Evolutionary conservation across 73 alveolate genomes (phyloP).

Genomic region (Stentor roeselii): DNA sequence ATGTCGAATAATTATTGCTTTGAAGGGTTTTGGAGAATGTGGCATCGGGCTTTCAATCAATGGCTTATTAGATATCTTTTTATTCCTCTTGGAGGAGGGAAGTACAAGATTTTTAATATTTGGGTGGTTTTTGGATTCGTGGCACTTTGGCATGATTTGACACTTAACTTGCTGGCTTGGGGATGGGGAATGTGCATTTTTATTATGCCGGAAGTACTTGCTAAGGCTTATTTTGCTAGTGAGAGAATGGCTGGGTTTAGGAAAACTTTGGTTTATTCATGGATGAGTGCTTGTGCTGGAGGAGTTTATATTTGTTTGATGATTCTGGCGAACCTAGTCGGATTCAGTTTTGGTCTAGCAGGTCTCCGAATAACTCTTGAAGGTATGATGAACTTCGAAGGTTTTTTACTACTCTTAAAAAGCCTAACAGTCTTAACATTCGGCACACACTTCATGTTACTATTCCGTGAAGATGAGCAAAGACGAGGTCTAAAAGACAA

Average conservation of each 20-base stretch:
- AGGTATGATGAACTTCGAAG: slow-evolving; percentile 27
- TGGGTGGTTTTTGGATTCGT: slow-evolving; percentile 82
- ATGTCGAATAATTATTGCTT: slow-evolving; percentile 72
- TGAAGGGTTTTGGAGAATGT: slow-evolving; percentile 87
- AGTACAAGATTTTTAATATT: slow-evolving; percentile 58
- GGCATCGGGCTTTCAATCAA: slow-evolving; percentile 91
- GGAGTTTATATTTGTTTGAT: slow-evolving; percentile 59
- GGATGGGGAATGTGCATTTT: slow-evolving; percentile 85
- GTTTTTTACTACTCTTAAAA: background rate
- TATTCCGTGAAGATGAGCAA: background rate
- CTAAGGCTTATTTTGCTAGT: slow-evolving; percentile 51
- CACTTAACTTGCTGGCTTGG: slow-evolving; percentile 71
- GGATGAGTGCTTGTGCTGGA: slow-evolving; percentile 55
- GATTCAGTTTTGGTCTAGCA: slow-evolving; percentile 72
- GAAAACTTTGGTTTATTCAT: slow-evolving; percentile 49
- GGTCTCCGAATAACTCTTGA: slow-evolving; percentile 40
- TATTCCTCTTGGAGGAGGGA: slow-evolving; percentile 89
- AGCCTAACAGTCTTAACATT: background rate
- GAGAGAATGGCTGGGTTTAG: slow-evolving; percentile 44
- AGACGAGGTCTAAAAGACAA: background rate
- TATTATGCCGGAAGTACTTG: slow-evolving; percentile 74
- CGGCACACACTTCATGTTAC: background rate
- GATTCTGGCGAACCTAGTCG: slow-evolving; percentile 75
- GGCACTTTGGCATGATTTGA: slow-evolving; percentile 90
- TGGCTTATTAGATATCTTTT: slow-evolving; percentile 89